Percentiles rank a stretch among this genome's conserved stretches.
Conservation (phyloP, 2,329 filamentous ascomycete species). For the Mariannaea elegans region DNA sequence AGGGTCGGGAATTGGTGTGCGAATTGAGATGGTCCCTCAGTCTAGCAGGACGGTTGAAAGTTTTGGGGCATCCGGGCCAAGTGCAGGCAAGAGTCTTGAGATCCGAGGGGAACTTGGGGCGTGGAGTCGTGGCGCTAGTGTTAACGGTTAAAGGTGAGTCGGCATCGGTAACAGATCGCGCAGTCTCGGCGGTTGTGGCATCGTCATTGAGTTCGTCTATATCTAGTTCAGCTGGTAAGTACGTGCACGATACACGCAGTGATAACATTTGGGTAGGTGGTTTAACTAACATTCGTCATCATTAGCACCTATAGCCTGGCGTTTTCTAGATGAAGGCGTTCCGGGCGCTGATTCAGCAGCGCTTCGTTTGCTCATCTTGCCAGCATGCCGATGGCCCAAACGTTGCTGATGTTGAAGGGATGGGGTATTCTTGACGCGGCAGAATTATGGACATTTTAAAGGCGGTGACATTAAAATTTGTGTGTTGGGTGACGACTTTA, state of each 20-base stretch:
- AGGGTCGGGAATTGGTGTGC: conserved; percentile 86
- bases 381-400: conserved; percentile 26
- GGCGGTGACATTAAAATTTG: conserved; percentile 46
- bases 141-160: conserved; percentile 44
- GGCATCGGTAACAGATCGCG: conserved; percentile 43
- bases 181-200: conserved; percentile 43
- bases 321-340: conserved; percentile 41
- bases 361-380: conserved; percentile 47
- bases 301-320: conserved; percentile 26
- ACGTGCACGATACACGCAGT: no score
- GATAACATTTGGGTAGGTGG: background rate
- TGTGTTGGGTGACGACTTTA: conserved; percentile 42
- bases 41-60: conserved; percentile 86
- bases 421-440: conserved; percentile 34
- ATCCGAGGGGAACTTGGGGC: conserved; percentile 70
- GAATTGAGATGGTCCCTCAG: conserved; percentile 83
- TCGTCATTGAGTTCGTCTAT: conserved; percentile 48
- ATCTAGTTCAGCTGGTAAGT: conserved; percentile 32
- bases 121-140: conserved; percentile 51
- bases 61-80: conserved; percentile 77
- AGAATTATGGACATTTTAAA: conserved; percentile 45
- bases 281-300: conserved; percentile 35
- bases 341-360: conserved; percentile 36
- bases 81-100: conserved; percentile 82
- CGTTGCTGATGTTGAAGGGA: conserved; percentile 14